A percentile compares a stretch with the other conserved stretches of the same genome.
Evolutionary conservation across 1,139 yeast genomes (phyloP).

Genomic region (Yamadazyma triangularis): DNA sequence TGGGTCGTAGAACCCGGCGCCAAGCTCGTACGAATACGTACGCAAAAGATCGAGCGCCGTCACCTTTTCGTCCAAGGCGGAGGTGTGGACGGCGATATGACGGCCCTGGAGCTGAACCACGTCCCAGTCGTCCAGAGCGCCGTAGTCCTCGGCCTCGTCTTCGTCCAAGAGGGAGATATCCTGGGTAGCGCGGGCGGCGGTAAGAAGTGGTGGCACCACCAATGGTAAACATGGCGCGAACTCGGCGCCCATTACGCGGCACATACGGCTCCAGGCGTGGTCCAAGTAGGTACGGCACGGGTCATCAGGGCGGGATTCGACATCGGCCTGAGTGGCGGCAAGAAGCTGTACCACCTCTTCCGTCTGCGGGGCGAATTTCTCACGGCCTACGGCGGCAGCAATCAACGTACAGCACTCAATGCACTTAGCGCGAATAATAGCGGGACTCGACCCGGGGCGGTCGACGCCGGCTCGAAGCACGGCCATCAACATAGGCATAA

Average conservation of each 20-base stretch:
- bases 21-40: slow-evolving; percentile 82
- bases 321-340: slow-evolving; percentile 64
- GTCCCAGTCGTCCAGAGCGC: slow-evolving; percentile 92
- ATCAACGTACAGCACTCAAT: slow-evolving; percentile 93
- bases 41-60: slow-evolving; percentile 85
- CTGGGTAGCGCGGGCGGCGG: slow-evolving; percentile 84
- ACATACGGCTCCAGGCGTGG: slow-evolving; percentile 95
- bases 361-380: slow-evolving; percentile 75
- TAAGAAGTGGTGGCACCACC: slow-evolving; percentile 85
- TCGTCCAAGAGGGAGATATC: slow-evolving; percentile 87
- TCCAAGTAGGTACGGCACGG: slow-evolving; percentile 84
- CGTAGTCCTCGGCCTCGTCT: slow-evolving; percentile 77
- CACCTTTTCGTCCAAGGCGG: slow-evolving; percentile 87
- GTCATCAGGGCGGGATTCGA: slow-evolving; percentile 63
- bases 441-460: slow-evolving; percentile 75
- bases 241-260: slow-evolving; percentile 79
- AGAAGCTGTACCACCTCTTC: slow-evolving; percentile 71
- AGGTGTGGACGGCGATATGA: slow-evolving; percentile 91
- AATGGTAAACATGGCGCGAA: slow-evolving; percentile 82
- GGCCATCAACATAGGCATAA: slow-evolving; percentile 84
- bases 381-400: slow-evolving; percentile 96
- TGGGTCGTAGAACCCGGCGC: slow-evolving; percentile 75
- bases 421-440: slow-evolving; percentile 84
- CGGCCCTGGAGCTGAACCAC: slow-evolving; percentile 88
- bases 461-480: slow-evolving; percentile 77